A percentile compares a stretch with the other conserved stretches of the same genome.
Conservation (phyloP, 805 yeast species). For the Saturnispora besseyi region DNA sequence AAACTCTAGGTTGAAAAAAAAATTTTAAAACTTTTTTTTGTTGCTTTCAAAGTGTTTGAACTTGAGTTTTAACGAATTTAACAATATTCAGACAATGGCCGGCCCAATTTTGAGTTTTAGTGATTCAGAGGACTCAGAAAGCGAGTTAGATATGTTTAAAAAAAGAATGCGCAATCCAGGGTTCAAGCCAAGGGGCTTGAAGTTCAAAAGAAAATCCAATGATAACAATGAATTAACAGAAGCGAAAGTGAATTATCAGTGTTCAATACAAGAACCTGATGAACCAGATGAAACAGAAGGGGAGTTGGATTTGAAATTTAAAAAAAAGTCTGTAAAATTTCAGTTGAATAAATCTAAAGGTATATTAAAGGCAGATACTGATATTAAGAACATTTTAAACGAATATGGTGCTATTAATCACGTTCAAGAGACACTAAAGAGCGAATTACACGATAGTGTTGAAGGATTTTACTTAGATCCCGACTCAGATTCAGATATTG, state of each 20-base stretch:
- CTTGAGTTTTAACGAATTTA: conserved; percentile 9
- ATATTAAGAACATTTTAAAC: neutral
- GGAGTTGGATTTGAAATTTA: neutral
- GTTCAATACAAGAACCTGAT: neutral
- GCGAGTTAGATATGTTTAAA: neutral
- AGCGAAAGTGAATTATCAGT: too few species aligned
- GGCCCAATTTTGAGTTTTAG: conserved; percentile 13
- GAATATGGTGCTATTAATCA: neutral
- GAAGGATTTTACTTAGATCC: conserved; percentile 3
- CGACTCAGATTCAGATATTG: neutral
- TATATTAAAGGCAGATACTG: too few species aligned
- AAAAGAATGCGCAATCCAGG: neutral
- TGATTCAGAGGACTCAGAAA: conserved; percentile 2
- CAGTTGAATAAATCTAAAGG: neutral
- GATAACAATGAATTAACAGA: neutral
- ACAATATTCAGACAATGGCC: conserved; percentile 17
- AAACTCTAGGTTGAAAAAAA: neutral
- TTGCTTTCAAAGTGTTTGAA: conserved; percentile 1
- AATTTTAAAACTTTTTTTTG: neutral
- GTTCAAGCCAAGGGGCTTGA: neutral
- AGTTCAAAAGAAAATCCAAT: conserved; percentile 7
- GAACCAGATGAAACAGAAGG: conserved; percentile 1
- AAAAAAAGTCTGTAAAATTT: neutral
- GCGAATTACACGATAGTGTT: neutral
- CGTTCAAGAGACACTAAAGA: neutral